Evolutionary conservation across 495 filamentous ascomycete genomes (phyloP), one percentile per base, ranked within the genome.

Genomic region (Penicillium crystallinum): DNA sequence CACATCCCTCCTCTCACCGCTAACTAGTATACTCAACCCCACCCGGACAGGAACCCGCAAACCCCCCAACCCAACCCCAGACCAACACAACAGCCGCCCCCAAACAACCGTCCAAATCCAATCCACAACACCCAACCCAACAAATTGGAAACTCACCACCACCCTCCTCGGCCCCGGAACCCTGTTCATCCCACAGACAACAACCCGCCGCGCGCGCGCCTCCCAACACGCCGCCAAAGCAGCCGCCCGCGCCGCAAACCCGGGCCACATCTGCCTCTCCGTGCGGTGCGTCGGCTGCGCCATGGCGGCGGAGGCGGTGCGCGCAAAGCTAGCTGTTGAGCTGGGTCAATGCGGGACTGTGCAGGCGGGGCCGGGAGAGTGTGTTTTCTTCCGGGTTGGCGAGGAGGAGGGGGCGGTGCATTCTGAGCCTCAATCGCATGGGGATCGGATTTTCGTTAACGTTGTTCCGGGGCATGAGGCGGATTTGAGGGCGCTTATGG

Each of bases 101-200:
- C 39, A 42, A 17, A 41, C 21, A 0, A 4, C 27, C 2, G 51
- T 36, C 49, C 57, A 59, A 48, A 54, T 60, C 18, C 38, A 18
- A 27, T 39, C 57, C 7, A 14, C 23, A 33, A 54, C 5, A 10
- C 51, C 47, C 11, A 49, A 34, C 40, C 58, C 61, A 22, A 36
- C 58, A 56, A 57, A 64, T 37, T 64, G 61, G 61, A 64, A 64
- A 56, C 58, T 64, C 4, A 58, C 54, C 40, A 64, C 61, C 3
- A 61, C 61, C 15, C 58, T 64, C 46, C 61, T 61, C 10, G 61
- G 61, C 49, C 61, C 61, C 8, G 61, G 61, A 39, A 64, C 61
- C 7, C 36, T 64, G 15, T 61, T 64, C 58, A 58, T 64, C 2
- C n/a, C 48, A 6, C 25, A 22, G 7, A 17, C 31, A 0, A 51